These are phyloP conservation scores for Solanum sitiens DNA, from an alignment of 257 asterid genomes.

Conservation along the genomic window DNA sequence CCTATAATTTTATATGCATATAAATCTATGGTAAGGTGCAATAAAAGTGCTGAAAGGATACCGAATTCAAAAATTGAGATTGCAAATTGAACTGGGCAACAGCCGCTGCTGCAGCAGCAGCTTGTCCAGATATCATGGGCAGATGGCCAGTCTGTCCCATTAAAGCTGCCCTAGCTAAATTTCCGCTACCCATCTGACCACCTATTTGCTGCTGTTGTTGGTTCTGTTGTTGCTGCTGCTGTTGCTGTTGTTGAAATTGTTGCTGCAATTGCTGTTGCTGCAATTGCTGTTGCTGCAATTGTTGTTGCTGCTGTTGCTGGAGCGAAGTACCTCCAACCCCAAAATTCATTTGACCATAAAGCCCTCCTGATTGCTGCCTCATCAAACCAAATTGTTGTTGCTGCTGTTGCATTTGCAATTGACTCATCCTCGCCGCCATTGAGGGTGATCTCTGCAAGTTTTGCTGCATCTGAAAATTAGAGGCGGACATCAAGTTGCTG, in stretches of 20 bases:
- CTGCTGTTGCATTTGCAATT: constrained; percentile 47
- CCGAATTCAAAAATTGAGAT: constrained; percentile 67
- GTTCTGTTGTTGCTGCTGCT: constrained; percentile 27
- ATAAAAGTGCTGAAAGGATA: constrained; percentile 1
- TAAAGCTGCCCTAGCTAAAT: constrained; percentile 51
- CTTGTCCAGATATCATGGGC: constrained; percentile 71
- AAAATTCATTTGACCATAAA: constrained; percentile 73
- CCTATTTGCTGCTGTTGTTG: constrained; percentile 26
- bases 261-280: no score
- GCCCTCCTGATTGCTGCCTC: constrained; percentile 34
- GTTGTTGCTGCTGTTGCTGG: constrained; percentile 24
- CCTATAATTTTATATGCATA: not conserved
- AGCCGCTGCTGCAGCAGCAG: constrained; percentile 29
- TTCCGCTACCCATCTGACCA: constrained; percentile 47
- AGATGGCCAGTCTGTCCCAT: constrained; percentile 79
- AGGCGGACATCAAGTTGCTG: constrained; percentile 33
- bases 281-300: constrained; percentile 25
- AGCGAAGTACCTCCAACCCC: constrained; percentile 40
- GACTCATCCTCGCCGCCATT: constrained; percentile 56
- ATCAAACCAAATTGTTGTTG: constrained; percentile 15
- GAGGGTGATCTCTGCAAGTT: constrained; percentile 57
- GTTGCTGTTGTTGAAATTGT: constrained; percentile 22
- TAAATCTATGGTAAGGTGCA: not conserved
- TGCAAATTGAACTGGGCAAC: constrained; percentile 75
- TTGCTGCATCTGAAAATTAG: not conserved